Evolutionary conservation across 2,329 filamentous ascomycete genomes (phyloP), one percentile per base, ranked within the genome.

Genomic region (Colletotrichum nymphaeae): DNA sequence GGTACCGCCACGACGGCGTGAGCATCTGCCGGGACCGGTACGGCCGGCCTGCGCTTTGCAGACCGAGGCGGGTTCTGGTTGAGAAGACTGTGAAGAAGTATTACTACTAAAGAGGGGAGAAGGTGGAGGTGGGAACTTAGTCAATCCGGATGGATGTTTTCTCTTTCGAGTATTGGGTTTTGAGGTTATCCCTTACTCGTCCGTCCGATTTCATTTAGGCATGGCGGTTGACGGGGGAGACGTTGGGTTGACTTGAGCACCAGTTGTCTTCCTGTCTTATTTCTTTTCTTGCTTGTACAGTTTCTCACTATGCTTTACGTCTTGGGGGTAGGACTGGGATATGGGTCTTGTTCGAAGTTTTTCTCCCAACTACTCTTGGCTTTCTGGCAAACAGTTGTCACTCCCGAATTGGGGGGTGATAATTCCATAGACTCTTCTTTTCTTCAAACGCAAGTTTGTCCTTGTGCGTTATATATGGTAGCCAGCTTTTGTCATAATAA

Each of bases 91-190:
- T 42, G 63, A 65, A 37, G 32, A 52, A 52, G 24, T 65, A 65
- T 42, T 65, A 57, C 11, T 65, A 28, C 19, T 65, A 9, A 42
- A 12, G 7, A 12, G 7, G 32, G 32, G 30, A 11, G 11, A 35
- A 35, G 32, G 4, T 3, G 30, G 7, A 22, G 30, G 32, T 14
- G 24, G 46, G 19, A 42, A 35, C 2, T 11, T 37, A 82, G 83
- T 65, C 83, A 81, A 78, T 42, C 11, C 4, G 37, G 37, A 19
- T 19, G 16, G 16, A 42, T 19, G 16, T 2, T 35, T 35, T 12
- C 11, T 12, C 32, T 35, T 35, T 35, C 11, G 32, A 35, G 32
- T 35, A 0, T 12, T 35, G 4, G 32, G 32, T 35, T 35, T 35
- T 35, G 11, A 35, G 32, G 32, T 35, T 5, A 35, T 35, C 3